Evolutionary conservation across 1,139 yeast genomes (phyloP), one percentile per base, ranked within the genome.

Genomic region (Sugiyamaella novakii): DNA sequence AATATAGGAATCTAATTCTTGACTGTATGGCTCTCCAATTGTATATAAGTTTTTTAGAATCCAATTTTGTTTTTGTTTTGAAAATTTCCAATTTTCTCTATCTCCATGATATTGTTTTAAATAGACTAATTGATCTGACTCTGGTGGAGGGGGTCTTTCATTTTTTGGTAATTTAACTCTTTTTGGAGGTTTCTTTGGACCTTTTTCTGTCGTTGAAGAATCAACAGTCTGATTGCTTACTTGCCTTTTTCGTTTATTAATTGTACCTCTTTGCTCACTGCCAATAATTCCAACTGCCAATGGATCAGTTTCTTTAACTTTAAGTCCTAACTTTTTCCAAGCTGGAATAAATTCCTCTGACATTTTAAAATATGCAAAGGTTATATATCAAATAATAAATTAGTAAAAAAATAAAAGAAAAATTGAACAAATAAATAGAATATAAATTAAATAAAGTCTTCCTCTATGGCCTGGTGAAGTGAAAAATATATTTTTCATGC

Each of bases 61-160:
- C 97, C 97, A 91, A 64, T 88, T 89, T 66, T 91, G 98, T 59
- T 91, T 89, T 70, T 87, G 95, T 63, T 91, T 91, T 51, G 95
- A 85, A 65, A 91, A 91, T 69, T 89, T 91, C 98, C 98, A 91
- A 27, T 77, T 74, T 0, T 70, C 77, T 52, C 73, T 75, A 58
- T 83, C 88, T 7, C 76, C 73, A 19, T 73, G 71, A 61, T 79
- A 91, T 50, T 81, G 87, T 51, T 81, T 77, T 58, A 91, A 69
- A 62, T 91, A 91, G 1, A 76, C 80, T 45, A 87, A 71, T 65
- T 89, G 96, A 63, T 89, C 97, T 56, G 81, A 83, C 54, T 83
- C 89, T 19, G 89, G 88, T 0, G 89, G 87, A 5, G 87, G 83
- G 1, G 79, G 35, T 50, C 92, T 78, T 62, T 87, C 88, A 36